Base-by-base conservation (phyloP, 2,329 filamentous ascomycete genomes). In the Penicillium digitatum region DNA sequence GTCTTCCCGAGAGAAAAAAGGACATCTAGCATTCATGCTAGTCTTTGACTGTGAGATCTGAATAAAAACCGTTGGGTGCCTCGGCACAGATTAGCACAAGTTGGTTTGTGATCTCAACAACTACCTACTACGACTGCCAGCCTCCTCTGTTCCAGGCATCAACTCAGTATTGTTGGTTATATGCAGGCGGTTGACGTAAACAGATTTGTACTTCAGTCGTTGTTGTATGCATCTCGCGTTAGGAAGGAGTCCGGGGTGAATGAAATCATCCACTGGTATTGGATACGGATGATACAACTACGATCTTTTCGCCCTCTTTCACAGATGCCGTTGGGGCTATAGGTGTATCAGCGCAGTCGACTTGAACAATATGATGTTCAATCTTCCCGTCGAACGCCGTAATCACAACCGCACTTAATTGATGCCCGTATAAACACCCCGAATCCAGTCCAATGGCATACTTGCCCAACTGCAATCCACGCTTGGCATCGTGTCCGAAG, bases 401-500 rank as follows among this genome's bases (percentile, higher is more conserved):
- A 52, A 65, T 58, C 5, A 65, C 59, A 50, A 63, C 14, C 5
- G 62, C 62, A 29, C 59, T 65, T 8, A 65, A 34, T 31, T 55
- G 42, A 40, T 63, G 20, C 6, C 63, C 63, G 24, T 65, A 65
- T 38, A 64, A 42, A 48, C 63, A 65, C 5, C 40, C 63, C 4
- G 62, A 61, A 24, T 65, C 62, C 32, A 64, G 45, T 14, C 63
- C 62, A 48, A 65, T 63, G 8, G 59, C 16, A 59, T 63, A 58
- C 3, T 12, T 62, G 14, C 62, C 56, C 20, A 49, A 20, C 35
- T 65, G 63, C 45, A 65, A 48, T 18, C 62, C 55, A 31, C 63
- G 63, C 46, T 62, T 65, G 10, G 63, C 62, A 57, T 65, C 63
- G 29, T 65, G 63, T 2, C 63, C 63, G 14, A 65, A 65, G 12